Base-by-base conservation (phyloP, 1,284 basidiomycete species). In the Vanrija pseudolonga region DNA sequence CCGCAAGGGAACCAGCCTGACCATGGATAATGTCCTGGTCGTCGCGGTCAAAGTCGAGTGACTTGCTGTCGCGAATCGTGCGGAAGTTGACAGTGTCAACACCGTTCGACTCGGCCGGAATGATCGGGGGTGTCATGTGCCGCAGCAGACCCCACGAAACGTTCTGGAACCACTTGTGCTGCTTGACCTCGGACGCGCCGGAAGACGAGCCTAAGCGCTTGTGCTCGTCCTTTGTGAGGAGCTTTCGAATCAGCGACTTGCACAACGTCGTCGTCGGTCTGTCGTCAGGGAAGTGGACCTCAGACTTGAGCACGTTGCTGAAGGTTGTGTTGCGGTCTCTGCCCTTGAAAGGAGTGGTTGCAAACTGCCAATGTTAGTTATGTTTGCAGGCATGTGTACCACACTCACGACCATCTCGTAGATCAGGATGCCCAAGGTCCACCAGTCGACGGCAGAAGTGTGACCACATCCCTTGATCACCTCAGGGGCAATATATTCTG, bases 371-470 rank as follows among this genome's bases (percentile, higher is more conserved):
- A 15, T 3, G 50, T 59, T 51, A 65, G 61, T 44, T 39, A 36
- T 4, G 26, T 3, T 37, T 1, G 17, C 12, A n/a, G 3, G 22
- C 19, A 39, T 4, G 69, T 60, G 57, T 17, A 15, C 32, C 32
- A 32, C 32, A 87, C 90, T 82, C 80, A 94, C 91, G 77, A 98
- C 96, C 96, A 98, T 98, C 80, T 99, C 96, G 79, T 95, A 97
- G 67, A 98, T 92, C 68, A 99, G 83, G 67, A 99, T 98, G 39
- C 96, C 96, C 48, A 97, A 80, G 32, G 95, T 98, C 96, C 92
- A 98, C 95, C 95, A 98, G 78, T 99, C 96, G 50, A 99, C 96
- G 8, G 96, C 93, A 58, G 90, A 92, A 37, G 95, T 97, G 78
- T 99, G 96, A 15, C 96, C 96, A 73, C 90, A 86, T 44, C 93